A percentile compares a stretch with the other conserved stretches of the same genome.
These are phyloP conservation scores for Xylariaceae sp. DNA, from an alignment of 2,329 filamentous ascomycete genomes.

Conservation along the genomic window DNA sequence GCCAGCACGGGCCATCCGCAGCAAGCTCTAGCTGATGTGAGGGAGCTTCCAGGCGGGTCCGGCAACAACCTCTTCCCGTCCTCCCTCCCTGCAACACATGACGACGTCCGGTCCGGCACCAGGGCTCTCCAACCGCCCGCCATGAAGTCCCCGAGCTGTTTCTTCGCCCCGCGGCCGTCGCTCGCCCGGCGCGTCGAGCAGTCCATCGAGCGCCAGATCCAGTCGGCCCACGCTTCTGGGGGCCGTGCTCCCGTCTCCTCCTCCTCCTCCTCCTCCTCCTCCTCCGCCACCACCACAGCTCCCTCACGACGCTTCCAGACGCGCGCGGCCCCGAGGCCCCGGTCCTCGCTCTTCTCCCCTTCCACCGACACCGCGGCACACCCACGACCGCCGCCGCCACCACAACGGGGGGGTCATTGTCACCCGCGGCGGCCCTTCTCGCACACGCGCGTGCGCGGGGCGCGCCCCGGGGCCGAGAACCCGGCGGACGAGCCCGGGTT, in stretches of 20 bases:
- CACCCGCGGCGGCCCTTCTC: slow-evolving; percentile 21
- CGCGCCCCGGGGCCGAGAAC: slow-evolving; percentile 26
- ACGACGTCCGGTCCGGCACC: not conserved
- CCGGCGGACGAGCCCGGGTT: slow-evolving; percentile 72
- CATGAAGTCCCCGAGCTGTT: slow-evolving; percentile 18
- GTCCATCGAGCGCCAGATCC: slow-evolving; percentile 17
- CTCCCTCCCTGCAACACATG: no score
- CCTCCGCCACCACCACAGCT: slow-evolving; percentile 7
- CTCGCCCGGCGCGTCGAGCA: slow-evolving; percentile 19
- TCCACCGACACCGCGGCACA: not conserved
- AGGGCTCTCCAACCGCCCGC: not conserved
- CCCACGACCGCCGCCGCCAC: slow-evolving; percentile 1
- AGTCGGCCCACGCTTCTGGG: no score
- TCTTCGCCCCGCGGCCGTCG: slow-evolving; percentile 12
- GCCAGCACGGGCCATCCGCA: no score
- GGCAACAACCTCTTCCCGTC: no score
- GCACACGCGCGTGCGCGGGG: slow-evolving; percentile 20
- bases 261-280: no score
- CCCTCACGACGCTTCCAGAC: slow-evolving; percentile 2
- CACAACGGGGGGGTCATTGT: not conserved
- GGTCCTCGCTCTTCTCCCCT: not conserved
- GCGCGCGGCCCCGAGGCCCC: not conserved
- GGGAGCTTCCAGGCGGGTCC: no score
- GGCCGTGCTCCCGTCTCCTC: no score
- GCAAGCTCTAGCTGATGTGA: no score